Conservation (phyloP, 2,329 filamentous ascomycete genomes). For the Emericellopsis atlantica region DNA sequence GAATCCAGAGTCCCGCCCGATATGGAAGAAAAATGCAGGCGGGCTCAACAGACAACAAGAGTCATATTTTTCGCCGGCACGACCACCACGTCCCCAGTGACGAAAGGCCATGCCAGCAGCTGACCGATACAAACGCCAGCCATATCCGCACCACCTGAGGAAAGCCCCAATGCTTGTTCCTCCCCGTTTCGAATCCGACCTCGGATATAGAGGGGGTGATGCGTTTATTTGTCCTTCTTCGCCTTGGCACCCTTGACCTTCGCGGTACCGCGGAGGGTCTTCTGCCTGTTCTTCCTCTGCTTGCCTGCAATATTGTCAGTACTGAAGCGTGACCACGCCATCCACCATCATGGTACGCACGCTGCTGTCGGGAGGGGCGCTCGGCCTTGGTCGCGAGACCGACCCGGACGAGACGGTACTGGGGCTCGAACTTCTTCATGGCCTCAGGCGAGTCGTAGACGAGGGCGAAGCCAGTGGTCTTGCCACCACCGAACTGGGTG, state of each 20-base stretch:
- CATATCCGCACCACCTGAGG: neutral
- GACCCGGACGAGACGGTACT: conserved; percentile 91
- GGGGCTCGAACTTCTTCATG: conserved; percentile 99
- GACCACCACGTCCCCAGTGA: no score
- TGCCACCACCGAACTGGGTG: conserved; percentile 98
- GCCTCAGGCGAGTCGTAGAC: conserved; percentile 97
- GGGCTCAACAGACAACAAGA: neutral
- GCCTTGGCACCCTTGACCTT: conserved; percentile 94
- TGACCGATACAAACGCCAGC: no score
- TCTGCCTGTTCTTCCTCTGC: conserved; percentile 99
- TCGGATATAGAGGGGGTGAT: conserved; percentile 11
- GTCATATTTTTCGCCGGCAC: neutral
- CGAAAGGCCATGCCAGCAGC: no score
- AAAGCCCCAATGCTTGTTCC: neutral
- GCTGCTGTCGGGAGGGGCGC: conserved; percentile 96
- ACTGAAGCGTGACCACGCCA: neutral
- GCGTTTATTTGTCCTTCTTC: conserved; percentile 84
- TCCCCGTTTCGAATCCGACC: conserved; percentile 1
- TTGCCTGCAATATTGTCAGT: conserved; percentile 56
- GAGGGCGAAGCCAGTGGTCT: conserved; percentile 97
- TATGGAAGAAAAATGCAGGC: neutral
- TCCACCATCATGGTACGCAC: conserved; percentile 50
- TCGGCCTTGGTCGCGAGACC: conserved; percentile 90
- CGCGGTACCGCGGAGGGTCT: conserved; percentile 94
- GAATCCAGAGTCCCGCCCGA: conserved; percentile 1